These are phyloP conservation scores for Beta corolliflora DNA, from an alignment of 179 eudicot genomes.

Conservation along the genomic window DNA sequence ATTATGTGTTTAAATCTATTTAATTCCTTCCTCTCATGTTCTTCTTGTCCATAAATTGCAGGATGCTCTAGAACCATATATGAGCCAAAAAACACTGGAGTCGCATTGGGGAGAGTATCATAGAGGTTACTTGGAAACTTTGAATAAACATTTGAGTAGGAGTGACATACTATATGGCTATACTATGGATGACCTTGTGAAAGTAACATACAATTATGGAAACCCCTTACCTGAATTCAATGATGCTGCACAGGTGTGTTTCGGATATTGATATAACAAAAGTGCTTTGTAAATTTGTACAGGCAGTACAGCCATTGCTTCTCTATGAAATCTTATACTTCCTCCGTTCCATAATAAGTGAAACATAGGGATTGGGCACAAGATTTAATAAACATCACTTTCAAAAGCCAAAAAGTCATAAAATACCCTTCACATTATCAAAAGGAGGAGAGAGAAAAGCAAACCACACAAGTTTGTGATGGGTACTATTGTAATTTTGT, in stretches of 20 bases:
- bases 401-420: no score
- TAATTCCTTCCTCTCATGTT: neutral
- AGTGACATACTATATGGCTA: conserved; percentile 75
- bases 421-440: no score
- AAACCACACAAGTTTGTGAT: no score
- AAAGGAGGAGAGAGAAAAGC: no score
- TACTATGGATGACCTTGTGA: conserved; percentile 87
- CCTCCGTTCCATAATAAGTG: no score
- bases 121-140: conserved; percentile 66
- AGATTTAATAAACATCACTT: no score
- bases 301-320: neutral
- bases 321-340: neutral
- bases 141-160: conserved; percentile 68
- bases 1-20: neutral
- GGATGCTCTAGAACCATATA: conserved; percentile 96
- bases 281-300: neutral
- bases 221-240: conserved; percentile 86
- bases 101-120: conserved; percentile 91
- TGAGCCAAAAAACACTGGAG: conserved; percentile 80
- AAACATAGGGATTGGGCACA: no score
- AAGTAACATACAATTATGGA: conserved; percentile 83
- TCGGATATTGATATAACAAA: conserved; percentile 9
- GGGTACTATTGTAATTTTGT: no score
- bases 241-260: conserved; percentile 90
- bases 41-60: conserved; percentile 31